Base-by-base conservation (phyloP, 331 rosid species). In the Telfairia occidentalis region DNA sequence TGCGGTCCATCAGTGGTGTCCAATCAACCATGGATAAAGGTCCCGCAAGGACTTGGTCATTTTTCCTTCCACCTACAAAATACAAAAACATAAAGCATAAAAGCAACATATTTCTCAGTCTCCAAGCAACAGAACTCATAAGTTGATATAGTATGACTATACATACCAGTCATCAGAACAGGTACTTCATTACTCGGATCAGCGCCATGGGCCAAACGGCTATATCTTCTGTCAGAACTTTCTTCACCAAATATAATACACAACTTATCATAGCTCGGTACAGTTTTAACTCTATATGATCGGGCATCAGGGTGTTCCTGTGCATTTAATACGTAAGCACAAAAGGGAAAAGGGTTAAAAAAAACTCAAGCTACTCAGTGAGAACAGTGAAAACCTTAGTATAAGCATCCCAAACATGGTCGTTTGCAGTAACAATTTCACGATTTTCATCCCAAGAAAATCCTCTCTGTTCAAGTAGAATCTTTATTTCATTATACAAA, bases 281-380 rank as follows among this genome's bases (percentile, higher is more conserved):
- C 81, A 46, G 96, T 90, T 85, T 88, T 90, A 65, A 88, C 92
- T 85, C 94, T 84, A 64, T 88, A 89, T 52, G 89, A 59, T 81
- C 88, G 93, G 72, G 90, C 88, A 84, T 85, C 96, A 71, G 91
- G 89, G 74, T 87, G 92, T 66, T 24, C 89, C 96, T 90, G 87
- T 42, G 16, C 61, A 76, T 63, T 32, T 18, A 60, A 76, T 66
- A 76, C 61, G 58, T 43, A 29, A 60, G 50, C 50, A 60, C 63
- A 37, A 19, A 52, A 35, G 24, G 8, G 23, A 49, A 24, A 30
- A 4, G 40, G 13, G 13, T 32, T 0, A 34, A 35, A 4, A 34
- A 1, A 28, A 28, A 18, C 2, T 35, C 34, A 16, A 54, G 26
- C 52, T 1, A 74, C 24, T 60, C 19, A 45, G 61, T 40, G 37